Evolutionary conservation across 208 protist genomes (phyloP), one percentile per base, ranked within the genome.

Genomic region (Leishmania guyanensis): DNA sequence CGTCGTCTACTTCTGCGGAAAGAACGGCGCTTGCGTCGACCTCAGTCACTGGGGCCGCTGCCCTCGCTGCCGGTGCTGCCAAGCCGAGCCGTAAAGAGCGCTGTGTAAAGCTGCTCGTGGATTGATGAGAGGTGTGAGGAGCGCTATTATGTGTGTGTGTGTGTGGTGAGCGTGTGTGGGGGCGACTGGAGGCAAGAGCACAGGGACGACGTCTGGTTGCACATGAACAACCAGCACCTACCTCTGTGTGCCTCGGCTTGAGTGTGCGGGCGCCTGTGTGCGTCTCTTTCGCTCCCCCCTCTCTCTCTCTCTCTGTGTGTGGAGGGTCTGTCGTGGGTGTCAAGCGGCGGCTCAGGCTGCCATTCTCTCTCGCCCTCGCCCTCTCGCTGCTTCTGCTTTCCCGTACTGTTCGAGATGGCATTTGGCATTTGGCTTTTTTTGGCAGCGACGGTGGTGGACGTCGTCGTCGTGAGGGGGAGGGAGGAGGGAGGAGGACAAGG

Each of bases 81-180:
- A 46, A 72, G 43, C 53, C 77, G n/a, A 65, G 69, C 33, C 79
- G 80, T 5, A 85, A 86, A 77, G 89, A 89, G 82, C 75, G 82
- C 1, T 81, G 89, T 20, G 91, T 94, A 16, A 94, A 84, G 54
- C 83, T 94, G 54, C 62, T 94, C 3, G 79, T 89, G 60, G 89
- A 94, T 81, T 91, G 80, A 86, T 46, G 68, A 77, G 29, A 26
- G 46, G 33, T 70, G 0, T 70, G 0, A 70, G 26, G 51, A 29
- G 46, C 39, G 16, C 10, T 8, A 69, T 43, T 43, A 2, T 75
- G 48, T 58, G 1, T 43, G 14, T 20, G 26, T 54, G 43, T 75
- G 70, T 36, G 2, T 43, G 17, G 14, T 36, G 46, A 33, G 12
- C 39, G n/a, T 36, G 62, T 68, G 62, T 68, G 62, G 20, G 16